Conservation (phyloP, 2,329 filamentous ascomycete genomes). For the Aaosphaeria arxii region DNA sequence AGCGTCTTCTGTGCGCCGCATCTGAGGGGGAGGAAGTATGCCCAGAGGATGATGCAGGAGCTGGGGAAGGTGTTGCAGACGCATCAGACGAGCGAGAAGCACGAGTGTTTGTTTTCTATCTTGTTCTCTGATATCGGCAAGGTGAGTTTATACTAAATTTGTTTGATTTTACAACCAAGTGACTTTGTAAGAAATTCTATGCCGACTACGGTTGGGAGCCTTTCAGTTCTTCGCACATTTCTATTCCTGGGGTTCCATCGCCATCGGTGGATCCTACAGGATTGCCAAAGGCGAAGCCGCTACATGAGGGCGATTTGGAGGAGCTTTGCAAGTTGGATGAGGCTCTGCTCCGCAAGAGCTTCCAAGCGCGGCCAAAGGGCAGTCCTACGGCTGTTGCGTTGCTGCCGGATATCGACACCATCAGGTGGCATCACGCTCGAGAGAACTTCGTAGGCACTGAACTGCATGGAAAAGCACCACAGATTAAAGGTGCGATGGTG, state of each 20-base stretch:
- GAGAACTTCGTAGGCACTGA: slow-evolving; percentile 73
- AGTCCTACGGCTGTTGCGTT: slow-evolving; percentile 61
- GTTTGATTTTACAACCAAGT: slow-evolving; percentile 62
- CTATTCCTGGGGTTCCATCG: slow-evolving; percentile 49
- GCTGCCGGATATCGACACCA: slow-evolving; percentile 63
- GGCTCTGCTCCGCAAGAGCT: slow-evolving; percentile 53
- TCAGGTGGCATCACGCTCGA: slow-evolving; percentile 75
- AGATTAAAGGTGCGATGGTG: slow-evolving; percentile 69
- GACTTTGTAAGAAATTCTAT: slow-evolving; percentile 63
- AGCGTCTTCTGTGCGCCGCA: slow-evolving; percentile 73
- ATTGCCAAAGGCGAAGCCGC: slow-evolving; percentile 33
- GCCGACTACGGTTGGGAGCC: slow-evolving; percentile 72
- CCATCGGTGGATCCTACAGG: slow-evolving; percentile 4
- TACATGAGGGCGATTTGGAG: slow-evolving; percentile 61
- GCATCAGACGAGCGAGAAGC: slow-evolving; percentile 46
- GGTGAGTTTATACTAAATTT: slow-evolving; percentile 56
- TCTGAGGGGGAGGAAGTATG: slow-evolving; percentile 72
- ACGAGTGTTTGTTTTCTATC: slow-evolving; percentile 64
- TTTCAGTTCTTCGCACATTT: slow-evolving; percentile 70
- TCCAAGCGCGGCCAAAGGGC: slow-evolving; percentile 42
- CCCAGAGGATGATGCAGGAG: slow-evolving; percentile 73
- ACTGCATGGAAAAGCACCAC: slow-evolving; percentile 57
- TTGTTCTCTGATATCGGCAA: slow-evolving; percentile 81
- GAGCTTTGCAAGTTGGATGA: slow-evolving; percentile 65
- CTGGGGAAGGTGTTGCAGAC: slow-evolving; percentile 55